phyloP scores from a whole-genome alignment of 2,329 filamentous ascomycete species.

The Neopestalotiopsis sp. region DNA sequence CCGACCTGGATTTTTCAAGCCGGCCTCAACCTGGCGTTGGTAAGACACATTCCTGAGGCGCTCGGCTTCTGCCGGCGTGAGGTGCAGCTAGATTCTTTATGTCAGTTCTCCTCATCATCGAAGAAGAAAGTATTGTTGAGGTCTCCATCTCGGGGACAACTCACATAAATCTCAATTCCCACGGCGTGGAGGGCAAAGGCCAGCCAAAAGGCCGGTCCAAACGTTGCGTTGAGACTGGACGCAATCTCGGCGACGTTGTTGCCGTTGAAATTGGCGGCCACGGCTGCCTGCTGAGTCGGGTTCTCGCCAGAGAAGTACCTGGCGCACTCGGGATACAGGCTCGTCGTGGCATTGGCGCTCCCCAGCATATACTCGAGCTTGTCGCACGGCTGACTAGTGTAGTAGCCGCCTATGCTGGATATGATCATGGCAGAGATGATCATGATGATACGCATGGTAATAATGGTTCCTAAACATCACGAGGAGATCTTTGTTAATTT shows the following conservation, averaged over 20 bases:
- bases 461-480: conserved; percentile 46
- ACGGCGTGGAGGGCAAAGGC: conserved; percentile 55
- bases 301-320: conserved; percentile 39
- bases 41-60: conserved; percentile 61
- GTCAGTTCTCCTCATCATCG: background rate
- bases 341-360: conserved; percentile 32
- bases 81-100: conserved; percentile 43
- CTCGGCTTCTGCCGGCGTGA: conserved; percentile 59
- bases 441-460: conserved; percentile 56
- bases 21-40: conserved; percentile 59
- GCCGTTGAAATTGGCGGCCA: conserved; percentile 39
- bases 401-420: conserved; percentile 32
- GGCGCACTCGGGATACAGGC: conserved; percentile 50
- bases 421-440: conserved; percentile 46
- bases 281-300: conserved; percentile 31
- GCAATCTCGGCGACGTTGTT: conserved; percentile 37
- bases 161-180: conserved; percentile 53
- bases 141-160: conserved; percentile 23
- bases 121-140: conserved; percentile 18
- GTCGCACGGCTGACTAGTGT: conserved; percentile 45
- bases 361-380: conserved; percentile 50
- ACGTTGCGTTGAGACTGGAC: conserved; percentile 50
- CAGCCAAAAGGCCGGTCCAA: conserved; percentile 59
- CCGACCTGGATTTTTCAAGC: conserved; percentile 53
- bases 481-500: background rate